A percentile compares a stretch with the other conserved stretches of the same genome.
phyloP scores from a whole-genome alignment of 257 asterid species.

The Sherardia arvensis region DNA sequence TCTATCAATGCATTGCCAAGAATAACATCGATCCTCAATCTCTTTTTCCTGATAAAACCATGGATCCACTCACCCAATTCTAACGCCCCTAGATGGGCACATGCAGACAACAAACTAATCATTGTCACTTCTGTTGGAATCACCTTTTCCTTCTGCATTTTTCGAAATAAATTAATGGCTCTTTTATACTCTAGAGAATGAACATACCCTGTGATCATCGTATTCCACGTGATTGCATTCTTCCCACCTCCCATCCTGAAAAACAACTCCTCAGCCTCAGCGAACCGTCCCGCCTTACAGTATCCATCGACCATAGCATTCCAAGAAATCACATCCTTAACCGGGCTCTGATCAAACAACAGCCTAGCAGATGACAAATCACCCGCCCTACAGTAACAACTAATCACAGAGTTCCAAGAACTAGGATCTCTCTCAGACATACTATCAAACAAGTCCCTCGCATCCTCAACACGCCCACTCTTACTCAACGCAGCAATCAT shows the following conservation, averaged over 20 bases:
- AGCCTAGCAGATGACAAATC: constrained; percentile 20
- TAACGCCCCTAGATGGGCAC: constrained; percentile 29
- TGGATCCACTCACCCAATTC: constrained; percentile 30
- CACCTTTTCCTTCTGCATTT: constrained; percentile 23
- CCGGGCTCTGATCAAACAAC: constrained; percentile 25
- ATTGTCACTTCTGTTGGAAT: constrained; percentile 27
- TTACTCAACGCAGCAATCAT: constrained; percentile 23
- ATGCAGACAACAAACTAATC: constrained; percentile 25
- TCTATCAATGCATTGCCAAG: constrained; percentile 27
- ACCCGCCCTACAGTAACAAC: constrained; percentile 20
- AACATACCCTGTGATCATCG: constrained; percentile 25
- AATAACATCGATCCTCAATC: constrained; percentile 21
- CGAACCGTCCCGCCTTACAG: constrained; percentile 18
- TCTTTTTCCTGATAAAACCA: constrained; percentile 15
- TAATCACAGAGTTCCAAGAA: constrained; percentile 28
- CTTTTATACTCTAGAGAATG: constrained; percentile 17
- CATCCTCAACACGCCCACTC: constrained; percentile 13
- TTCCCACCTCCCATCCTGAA: constrained; percentile 13
- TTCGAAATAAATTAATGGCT: constrained; percentile 17
- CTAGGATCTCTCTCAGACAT: constrained; percentile 19
- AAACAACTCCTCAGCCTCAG: constrained; percentile 26
- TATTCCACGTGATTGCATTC: constrained; percentile 25
- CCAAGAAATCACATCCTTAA: constrained; percentile 26
- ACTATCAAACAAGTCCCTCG: constrained; percentile 18
- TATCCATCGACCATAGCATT: constrained; percentile 27